phyloP scores from a whole-genome alignment of 306 rosid species.

The Oemleria cerasiformis region DNA sequence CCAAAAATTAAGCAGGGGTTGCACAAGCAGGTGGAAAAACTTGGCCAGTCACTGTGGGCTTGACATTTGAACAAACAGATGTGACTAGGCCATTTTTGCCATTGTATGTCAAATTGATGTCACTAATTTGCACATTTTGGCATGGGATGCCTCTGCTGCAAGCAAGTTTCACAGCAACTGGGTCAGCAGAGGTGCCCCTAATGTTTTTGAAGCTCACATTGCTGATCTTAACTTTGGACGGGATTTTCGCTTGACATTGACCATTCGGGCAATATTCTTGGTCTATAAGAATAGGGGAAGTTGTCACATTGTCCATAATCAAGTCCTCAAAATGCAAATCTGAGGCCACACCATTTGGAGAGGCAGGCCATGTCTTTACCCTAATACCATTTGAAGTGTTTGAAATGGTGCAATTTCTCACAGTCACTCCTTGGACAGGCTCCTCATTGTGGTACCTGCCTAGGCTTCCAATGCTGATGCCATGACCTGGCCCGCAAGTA shows the following conservation, averaged over 20 bases:
- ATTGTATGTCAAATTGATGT: conserved; percentile 14
- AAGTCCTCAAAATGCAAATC: conserved; percentile 19
- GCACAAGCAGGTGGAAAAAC: conserved; percentile 19
- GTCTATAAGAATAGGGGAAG: conserved; percentile 14
- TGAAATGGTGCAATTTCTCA: conserved; percentile 15
- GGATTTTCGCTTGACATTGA: conserved; percentile 16
- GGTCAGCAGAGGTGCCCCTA: conserved; percentile 13
- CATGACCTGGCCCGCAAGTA: conserved; percentile 26
- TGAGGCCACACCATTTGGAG: conserved; percentile 3
- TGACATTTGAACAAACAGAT: conserved; percentile 14
- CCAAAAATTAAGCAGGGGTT: neutral
- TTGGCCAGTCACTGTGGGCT: conserved; percentile 12
- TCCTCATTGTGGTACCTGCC: conserved; percentile 27
- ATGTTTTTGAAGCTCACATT: conserved; percentile 24
- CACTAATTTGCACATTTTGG: conserved; percentile 8
- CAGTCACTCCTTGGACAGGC: conserved; percentile 12
- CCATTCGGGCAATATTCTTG: conserved; percentile 27
- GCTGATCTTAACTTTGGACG: conserved; percentile 12
- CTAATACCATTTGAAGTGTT: conserved; percentile 13
- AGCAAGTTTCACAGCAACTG: conserved; percentile 14
- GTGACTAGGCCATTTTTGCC: conserved; percentile 6
- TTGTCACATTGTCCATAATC: conserved; percentile 14
- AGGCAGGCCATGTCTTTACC: conserved; percentile 29
- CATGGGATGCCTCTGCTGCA: conserved; percentile 25
- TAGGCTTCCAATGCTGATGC: conserved; percentile 27